Base-by-base conservation (phyloP, 768 basidiomycete genomes). In the Pleurotus eryngii region DNA sequence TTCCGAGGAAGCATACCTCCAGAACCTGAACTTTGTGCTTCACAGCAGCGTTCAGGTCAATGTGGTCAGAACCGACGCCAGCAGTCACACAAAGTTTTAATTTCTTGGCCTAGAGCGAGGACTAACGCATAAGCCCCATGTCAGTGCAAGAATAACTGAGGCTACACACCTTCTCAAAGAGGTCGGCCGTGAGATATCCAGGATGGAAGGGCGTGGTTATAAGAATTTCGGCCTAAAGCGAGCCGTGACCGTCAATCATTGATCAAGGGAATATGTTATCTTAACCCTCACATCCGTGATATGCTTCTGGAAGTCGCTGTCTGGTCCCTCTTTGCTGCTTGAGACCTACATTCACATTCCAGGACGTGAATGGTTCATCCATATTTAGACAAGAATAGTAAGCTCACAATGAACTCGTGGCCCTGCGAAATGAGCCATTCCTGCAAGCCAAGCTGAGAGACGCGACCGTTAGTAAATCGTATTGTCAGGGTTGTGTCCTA, bases 51-150 rank as follows among this genome's bases (percentile, higher is more conserved):
- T 95, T 87, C 59, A 96, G 81, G 68, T 95, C 93, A 61, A 94
- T 84, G 75, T 90, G 92, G 74, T 95, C 94, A 17, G 89, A 92
- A 9, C 92, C 91, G 47, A 94, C 92, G 70, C 91, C 92, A 58
- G 93, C 94, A 20, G 94, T 97, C 66, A 95, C 81, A 66, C 89
- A 91, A 57, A 95, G 69, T 74, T 92, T 95, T 60, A 97, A 82
- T 64, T 95, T 94, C 73, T 89, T 88, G 30, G 94, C 92, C 82
- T 92, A 11, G 22, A 50, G 7, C 35, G 60, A 38, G 55, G 22
- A 49, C 46, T 40, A 57, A 47, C 11, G 30, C 30, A 30, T 59
- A 18, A 48, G 53, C 42, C 5, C 43, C 54, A n/a, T 14, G 38
- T 26, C 8, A 38, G 46, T 26, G 18, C 39, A 56, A 40, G 40